phyloP scores from a whole-genome alignment of 1,284 basidiomycete species.

The Ustilago curta region DNA sequence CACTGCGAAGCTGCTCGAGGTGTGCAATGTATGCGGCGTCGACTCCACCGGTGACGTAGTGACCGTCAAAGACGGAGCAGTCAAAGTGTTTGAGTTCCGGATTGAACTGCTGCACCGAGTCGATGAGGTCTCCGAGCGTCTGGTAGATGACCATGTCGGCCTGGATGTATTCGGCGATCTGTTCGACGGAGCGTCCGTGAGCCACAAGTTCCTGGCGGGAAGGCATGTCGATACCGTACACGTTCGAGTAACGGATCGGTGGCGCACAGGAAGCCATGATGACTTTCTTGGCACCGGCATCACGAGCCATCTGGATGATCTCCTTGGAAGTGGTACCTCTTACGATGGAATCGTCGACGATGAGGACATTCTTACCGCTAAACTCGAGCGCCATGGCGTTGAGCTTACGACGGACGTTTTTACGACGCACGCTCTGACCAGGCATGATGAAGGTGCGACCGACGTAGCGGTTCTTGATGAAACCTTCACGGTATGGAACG shows the following conservation, averaged over 20 bases:
- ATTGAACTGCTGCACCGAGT: conserved; percentile 90
- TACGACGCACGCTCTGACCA: conserved; percentile 83
- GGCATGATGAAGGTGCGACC: conserved; percentile 99
- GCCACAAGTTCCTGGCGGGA: conserved; percentile 93
- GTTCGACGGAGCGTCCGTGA: conserved; percentile 79
- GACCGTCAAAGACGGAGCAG: conserved; percentile 96
- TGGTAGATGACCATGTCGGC: conserved; percentile 98
- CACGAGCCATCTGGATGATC: conserved; percentile 99
- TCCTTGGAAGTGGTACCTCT: conserved; percentile 98
- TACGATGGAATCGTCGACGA: conserved; percentile 99
- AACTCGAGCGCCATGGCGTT: conserved; percentile 99
- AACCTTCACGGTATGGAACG: conserved; percentile 96
- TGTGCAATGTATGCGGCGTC: conserved; percentile 83
- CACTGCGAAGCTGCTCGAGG: conserved; percentile 83
- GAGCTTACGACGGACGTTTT: conserved; percentile 94
- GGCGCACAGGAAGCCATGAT: conserved; percentile 97
- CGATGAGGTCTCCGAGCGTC: conserved; percentile 87
- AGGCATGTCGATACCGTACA: conserved; percentile 99
- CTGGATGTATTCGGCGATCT: conserved; percentile 86
- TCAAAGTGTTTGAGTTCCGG: conserved; percentile 84
- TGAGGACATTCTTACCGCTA: conserved; percentile 87
- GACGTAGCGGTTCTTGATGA: conserved; percentile 98
- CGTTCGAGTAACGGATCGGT: conserved; percentile 93
- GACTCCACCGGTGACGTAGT: conserved; percentile 97
- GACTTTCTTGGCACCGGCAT: conserved; percentile 97